These are phyloP conservation scores for Nakazawaea holstii DNA, from an alignment of 805 yeast species.

Conservation along the genomic window DNA sequence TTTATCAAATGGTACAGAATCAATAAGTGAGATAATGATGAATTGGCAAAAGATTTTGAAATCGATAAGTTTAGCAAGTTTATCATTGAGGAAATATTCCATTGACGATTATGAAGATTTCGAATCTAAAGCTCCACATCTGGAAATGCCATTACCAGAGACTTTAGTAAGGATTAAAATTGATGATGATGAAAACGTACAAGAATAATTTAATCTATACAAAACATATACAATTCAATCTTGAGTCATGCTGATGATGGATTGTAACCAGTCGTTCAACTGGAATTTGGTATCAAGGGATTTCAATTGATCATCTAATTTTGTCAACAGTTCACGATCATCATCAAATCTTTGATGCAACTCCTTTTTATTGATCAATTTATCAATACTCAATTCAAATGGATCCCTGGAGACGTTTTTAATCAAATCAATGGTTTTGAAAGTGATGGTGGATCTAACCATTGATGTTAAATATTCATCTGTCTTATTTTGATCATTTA, in stretches of 20 bases:
- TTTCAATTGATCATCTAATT: conserved; percentile 12
- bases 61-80: conserved; percentile 55
- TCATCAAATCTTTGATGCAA: conserved; percentile 11
- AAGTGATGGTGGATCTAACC: conserved; percentile 37
- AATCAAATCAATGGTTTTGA: conserved; percentile 33
- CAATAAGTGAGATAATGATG: conserved; percentile 51
- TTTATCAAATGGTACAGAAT: conserved; percentile 52
- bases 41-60: conserved; percentile 63
- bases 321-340: conserved; percentile 4
- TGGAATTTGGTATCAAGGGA: conserved; percentile 16
- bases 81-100: conserved; percentile 40
- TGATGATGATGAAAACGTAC: conserved; percentile 29
- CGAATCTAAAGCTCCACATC: conserved; percentile 24
- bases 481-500: conserved; percentile 30
- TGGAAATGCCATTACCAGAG: conserved; percentile 53
- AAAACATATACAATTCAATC: conserved; percentile 5
- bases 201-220: neutral
- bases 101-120: conserved; percentile 35
- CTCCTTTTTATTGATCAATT: conserved; percentile 12
- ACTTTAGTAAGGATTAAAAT: conserved; percentile 55
- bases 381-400: conserved; percentile 17
- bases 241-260: conserved; percentile 12
- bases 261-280: conserved; percentile 22
- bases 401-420: conserved; percentile 27
- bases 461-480: conserved; percentile 35